Base-by-base conservation (phyloP, 768 basidiomycete genomes). In the Rhodotorula paludigena region DNA sequence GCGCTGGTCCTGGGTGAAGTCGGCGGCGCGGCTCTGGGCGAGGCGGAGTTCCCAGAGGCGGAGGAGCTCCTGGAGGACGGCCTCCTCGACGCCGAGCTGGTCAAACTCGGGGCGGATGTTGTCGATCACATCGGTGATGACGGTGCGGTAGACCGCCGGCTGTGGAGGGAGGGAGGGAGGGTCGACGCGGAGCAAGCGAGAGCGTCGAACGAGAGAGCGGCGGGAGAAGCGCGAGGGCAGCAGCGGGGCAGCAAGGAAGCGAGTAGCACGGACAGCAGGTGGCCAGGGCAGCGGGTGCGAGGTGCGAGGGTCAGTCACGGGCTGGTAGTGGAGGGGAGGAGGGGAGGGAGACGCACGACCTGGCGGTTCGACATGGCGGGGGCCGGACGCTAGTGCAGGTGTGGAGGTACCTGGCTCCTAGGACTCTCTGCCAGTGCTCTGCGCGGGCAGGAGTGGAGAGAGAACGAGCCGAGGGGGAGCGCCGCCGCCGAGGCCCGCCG, bases 11-110 rank as follows among this genome's bases (percentile, higher is more conserved):
- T 42, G 36, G 5, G 63, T 89, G 77, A 96, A 98, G 73, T 97
- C 91, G 58, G 96, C 96, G 30, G 96, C 94, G 75, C 89, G 87
- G 5, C 91, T 93, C n/a, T 87, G 87, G 45, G 96, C 84, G 56
- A 99, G 87, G 78, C 96, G 96, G 76, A 83, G 83, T 78, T 98
- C 89, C 96, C 96, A 99, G 88, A 90, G 91, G 90, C 97, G 85
- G 80, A 94, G 90, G 63, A 99, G 82, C 57, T 90, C 88, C 73
- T 86, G 86, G 54, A 97, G 82, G 64, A 98, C 87, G 28, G 92
- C 90, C 78, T 97, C 89, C 77, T 86, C 83, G 71, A 99, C 89
- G 68, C 96, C 96, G 76, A 89, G 92, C 77, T 94, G 92, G 78
- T 98, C 93, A 80, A 98, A 99, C 78, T 97, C 93, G 79, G 85